Evolutionary conservation across 2,329 filamentous ascomycete genomes (phyloP), one percentile per base, ranked within the genome.

Genomic region (Ophiostoma montium): DNA sequence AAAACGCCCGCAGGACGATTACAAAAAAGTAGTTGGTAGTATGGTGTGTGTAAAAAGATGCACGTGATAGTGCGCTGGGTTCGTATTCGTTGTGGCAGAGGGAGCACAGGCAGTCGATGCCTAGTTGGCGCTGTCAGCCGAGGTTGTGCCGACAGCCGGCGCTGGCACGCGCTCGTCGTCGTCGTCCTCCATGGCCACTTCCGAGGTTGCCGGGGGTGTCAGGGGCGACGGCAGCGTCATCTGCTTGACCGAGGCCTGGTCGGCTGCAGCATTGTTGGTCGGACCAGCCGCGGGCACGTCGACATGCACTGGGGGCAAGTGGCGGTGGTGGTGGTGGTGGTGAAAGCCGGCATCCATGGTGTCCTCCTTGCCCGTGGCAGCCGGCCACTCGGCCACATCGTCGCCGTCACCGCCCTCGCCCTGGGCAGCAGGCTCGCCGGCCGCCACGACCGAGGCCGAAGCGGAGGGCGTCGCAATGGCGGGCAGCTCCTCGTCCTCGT

Each of bases 401-500:
- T 27, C 23, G 8, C 23, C 23, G 23, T 27, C 23, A 27, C 23
- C 30, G 16, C 27, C 42, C 10, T 31, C 30, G 16, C 30, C 31
- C 30, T 27, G 16, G 16, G 42, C 27, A 9, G 30, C 30, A 9
- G 42, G 30, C 42, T 44, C 42, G 16, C 16, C 42, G 6, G 42
- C 42, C 11, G 18, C 42, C 8, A 30, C 47, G 19, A 39, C 50
- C 1, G 54, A 44, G 10, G 31, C 23, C 2, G 49, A 44, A 7
- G 31, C 23, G 1, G 49, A 36, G 1, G 55, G 55, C 19, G 55
- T 55, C n/a, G 51, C 36, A 35, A 55, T 46, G 2, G 51, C 39
- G 19, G 47, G 53, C 1, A 44, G 52, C 12, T 52, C 53, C 32
- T 53, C 53, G 44, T 50, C 50, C 12, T 53, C 53, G 47, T 51